These are phyloP conservation scores for Kingdonia uniflora DNA, from an alignment of 164 flowering plant species.

Conservation along the genomic window DNA sequence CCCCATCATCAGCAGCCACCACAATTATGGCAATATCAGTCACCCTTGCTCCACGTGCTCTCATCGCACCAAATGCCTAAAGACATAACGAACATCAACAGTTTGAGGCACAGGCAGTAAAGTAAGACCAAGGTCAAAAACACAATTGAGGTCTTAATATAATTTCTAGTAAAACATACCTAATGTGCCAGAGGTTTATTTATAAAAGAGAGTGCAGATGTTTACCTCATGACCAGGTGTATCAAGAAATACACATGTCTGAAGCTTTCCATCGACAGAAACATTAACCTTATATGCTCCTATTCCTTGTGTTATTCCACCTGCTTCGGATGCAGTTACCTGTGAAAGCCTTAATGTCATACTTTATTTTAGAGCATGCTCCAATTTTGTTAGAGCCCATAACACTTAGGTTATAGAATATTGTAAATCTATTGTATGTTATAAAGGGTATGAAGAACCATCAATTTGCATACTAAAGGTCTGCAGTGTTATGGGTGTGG, in stretches of 20 bases:
- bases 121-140: background rate
- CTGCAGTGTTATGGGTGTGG: no score
- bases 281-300: constrained; percentile 87
- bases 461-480: no score
- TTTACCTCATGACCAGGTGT: constrained; percentile 98
- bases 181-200: no score
- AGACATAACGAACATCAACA: constrained; percentile 10
- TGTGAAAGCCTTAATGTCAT: constrained; percentile 21
- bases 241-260: constrained; percentile 85
- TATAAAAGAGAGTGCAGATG: constrained; percentile 3
- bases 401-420: background rate
- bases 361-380: background rate
- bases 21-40: constrained; percentile 95
- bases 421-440: no score
- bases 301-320: constrained; percentile 97
- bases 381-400: background rate
- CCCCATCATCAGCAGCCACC: constrained; percentile 98
- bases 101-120: background rate
- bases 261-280: constrained; percentile 68
- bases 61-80: constrained; percentile 98
- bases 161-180: no score
- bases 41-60: constrained; percentile 96
- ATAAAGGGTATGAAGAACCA: no score
- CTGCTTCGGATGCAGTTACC: constrained; percentile 96
- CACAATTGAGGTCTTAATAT: background rate